Percentiles rank a stretch among this genome's conserved stretches.
Conservation (phyloP, 1,284 basidiomycete species). For the Ceratobasidium sp. region DNA sequence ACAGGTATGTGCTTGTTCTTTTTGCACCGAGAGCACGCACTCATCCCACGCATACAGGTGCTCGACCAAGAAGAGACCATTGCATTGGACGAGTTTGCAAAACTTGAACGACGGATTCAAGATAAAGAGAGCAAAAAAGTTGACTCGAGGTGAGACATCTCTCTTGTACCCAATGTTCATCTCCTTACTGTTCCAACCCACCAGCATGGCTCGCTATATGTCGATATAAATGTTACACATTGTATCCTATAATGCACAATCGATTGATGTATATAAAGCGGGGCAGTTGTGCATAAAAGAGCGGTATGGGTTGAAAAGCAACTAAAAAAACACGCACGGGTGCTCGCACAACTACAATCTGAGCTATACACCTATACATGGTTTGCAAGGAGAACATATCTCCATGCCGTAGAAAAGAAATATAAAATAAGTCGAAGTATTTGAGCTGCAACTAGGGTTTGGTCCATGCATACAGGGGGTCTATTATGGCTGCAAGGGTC, state of each 20-base stretch:
- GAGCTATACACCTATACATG: conserved; percentile 6
- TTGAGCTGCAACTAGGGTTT: conserved; percentile 1
- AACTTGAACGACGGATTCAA: conserved; percentile 83
- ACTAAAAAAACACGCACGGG: conserved; percentile 15
- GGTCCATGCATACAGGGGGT: conserved; percentile 4
- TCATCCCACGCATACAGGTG: conserved; percentile 62
- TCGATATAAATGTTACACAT: conserved; percentile 54
- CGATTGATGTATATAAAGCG: not conserved
- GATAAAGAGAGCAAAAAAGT: conserved; percentile 59
- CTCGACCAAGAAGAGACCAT: conserved; percentile 91
- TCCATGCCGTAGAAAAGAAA: not conserved
- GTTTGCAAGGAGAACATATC: not conserved
- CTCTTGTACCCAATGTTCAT: conserved; percentile 10
- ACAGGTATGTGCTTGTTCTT: conserved; percentile 67
- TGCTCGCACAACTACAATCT: conserved; percentile 20
- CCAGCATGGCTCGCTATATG: conserved; percentile 80
- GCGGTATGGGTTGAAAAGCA: conserved; percentile 15
- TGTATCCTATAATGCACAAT: not conserved
- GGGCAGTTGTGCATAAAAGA: conserved; percentile 9
- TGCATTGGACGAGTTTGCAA: conserved; percentile 89
- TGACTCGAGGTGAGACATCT: conserved; percentile 57
- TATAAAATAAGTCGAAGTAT: conserved; percentile 6
- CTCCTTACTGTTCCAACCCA: conserved; percentile 31
- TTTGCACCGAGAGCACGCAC: not conserved
- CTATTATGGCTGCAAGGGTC: conserved; percentile 25